Base-by-base conservation (phyloP, 768 basidiomycete genomes). In the Russula emetica region DNA sequence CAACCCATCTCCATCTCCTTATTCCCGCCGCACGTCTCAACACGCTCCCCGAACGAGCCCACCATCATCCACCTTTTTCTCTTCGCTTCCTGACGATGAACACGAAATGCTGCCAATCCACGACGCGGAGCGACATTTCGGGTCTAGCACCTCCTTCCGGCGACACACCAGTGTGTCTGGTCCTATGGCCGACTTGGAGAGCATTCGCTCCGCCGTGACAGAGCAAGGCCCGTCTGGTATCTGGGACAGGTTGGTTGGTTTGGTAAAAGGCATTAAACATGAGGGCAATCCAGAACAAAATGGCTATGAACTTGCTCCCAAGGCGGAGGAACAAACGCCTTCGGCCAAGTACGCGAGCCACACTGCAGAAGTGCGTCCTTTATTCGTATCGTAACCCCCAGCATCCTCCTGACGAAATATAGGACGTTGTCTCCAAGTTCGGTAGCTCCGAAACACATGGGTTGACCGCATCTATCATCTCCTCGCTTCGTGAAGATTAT, bases 51-150 rank as follows among this genome's bases (percentile, higher is more conserved):
- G 79, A 54, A 78, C 79, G 2, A 89, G 88, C 7, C 91, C 90
- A 2, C 91, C 91, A 0, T 91, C 91, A 0, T 91, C 90, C 2
- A 81, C 88, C 0, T 92, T 92, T 74, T 93, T 92, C 70, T 81
- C 87, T 0, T 73, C 82, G 1, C 79, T 85, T 36, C 78, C 82
- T 22, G 77, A 75, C 58, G 78, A 83, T 67, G 67, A 74, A 74
- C 71, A 77, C 50, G 74, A 55, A n/a, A 51, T 67, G 53, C 79
- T 83, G 38, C 84, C 86, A 0, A 78, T 83, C 0, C 79, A 87
- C 0, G 85, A 84, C 57, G 88, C 91, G 1, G 79, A 82, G 34
- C 72, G 82, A 5, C 91, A 93, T 70, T 93, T 93, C 70, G 86
- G 90, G 1, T 92, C 90, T 73, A 91, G 88, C 68, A 92, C 90